These are phyloP conservation scores for Stipa capillata DNA, from an alignment of 176 grass and related monocot species.

Conservation along the genomic window DNA sequence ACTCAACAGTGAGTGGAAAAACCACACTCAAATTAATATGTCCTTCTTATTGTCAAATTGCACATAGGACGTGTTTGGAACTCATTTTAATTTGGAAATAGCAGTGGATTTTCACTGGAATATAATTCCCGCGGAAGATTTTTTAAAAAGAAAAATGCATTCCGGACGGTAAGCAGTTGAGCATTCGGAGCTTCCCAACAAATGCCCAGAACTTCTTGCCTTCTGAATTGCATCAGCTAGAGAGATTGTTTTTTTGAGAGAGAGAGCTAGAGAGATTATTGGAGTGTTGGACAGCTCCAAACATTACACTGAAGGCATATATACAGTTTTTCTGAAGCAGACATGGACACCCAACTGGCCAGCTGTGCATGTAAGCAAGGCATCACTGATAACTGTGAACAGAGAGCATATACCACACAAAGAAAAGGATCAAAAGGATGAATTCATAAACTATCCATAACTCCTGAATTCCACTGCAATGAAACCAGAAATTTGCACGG, in stretches of 20 bases:
- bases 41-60: too few relatives aligned
- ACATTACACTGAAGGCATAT: neutral
- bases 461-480: neutral
- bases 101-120: too few relatives aligned
- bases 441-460: neutral
- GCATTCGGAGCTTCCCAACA: neutral
- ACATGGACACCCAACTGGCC: neutral
- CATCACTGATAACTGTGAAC: neutral
- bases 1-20: too few relatives aligned
- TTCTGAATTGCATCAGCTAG: neutral
- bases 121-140: too few relatives aligned
- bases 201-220: neutral
- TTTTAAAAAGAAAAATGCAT: too few relatives aligned
- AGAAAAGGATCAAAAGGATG: neutral
- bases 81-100: too few relatives aligned
- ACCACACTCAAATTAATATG: too few relatives aligned
- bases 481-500: neutral
- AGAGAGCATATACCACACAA: neutral
- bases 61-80: too few relatives aligned
- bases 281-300: neutral
- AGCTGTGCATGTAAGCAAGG: neutral
- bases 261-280: too few relatives aligned
- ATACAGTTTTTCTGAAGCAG: neutral
- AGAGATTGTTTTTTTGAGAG: too few relatives aligned
- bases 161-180: too few relatives aligned